These are phyloP conservation scores for Leccinum longicurvipes DNA, from an alignment of 768 basidiomycete species.

Conservation along the genomic window DNA sequence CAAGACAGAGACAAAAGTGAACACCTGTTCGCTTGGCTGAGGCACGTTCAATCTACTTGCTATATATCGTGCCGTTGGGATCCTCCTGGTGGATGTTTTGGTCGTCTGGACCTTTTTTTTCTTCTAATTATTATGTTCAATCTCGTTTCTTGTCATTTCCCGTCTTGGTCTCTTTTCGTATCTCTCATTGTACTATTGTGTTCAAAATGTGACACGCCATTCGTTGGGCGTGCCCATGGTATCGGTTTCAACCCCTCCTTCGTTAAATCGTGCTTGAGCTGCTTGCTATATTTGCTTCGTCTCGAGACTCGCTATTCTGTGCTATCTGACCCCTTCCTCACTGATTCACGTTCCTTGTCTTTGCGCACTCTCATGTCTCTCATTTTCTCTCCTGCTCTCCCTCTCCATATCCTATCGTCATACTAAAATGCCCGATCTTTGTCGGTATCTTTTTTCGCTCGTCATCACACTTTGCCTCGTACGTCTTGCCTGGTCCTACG, in stretches of 20 bases:
- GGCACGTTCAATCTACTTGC: background rate
- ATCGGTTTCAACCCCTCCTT: conserved; percentile 1
- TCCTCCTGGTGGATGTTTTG: conserved; percentile 8
- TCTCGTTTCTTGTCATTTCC: conserved; percentile 13
- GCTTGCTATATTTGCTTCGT: conserved; percentile 8
- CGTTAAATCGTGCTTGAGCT: background rate
- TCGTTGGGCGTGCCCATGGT: conserved; percentile 7
- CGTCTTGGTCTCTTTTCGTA: conserved; percentile 10
- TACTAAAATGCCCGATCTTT: conserved; percentile 1
- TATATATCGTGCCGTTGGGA: conserved; percentile 5
- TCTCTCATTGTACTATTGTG: conserved; percentile 10
- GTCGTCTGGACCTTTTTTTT: background rate
- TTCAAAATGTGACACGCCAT: conserved; percentile 9
- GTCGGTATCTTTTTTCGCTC: background rate
- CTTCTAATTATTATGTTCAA: conserved; percentile 1
- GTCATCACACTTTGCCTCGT: background rate
- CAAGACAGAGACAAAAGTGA: background rate
- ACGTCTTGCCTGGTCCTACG: background rate
- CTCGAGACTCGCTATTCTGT: conserved; percentile 10
- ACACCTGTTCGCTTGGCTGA: background rate
- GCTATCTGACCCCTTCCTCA: conserved; percentile 11
- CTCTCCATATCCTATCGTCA: background rate
- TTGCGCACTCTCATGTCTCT: background rate
- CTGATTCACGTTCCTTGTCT: conserved; percentile 6
- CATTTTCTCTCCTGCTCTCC: background rate